Base-by-base conservation (phyloP, 176 grass and related monocot genomes). In the Aegilops sharonensis region DNA sequence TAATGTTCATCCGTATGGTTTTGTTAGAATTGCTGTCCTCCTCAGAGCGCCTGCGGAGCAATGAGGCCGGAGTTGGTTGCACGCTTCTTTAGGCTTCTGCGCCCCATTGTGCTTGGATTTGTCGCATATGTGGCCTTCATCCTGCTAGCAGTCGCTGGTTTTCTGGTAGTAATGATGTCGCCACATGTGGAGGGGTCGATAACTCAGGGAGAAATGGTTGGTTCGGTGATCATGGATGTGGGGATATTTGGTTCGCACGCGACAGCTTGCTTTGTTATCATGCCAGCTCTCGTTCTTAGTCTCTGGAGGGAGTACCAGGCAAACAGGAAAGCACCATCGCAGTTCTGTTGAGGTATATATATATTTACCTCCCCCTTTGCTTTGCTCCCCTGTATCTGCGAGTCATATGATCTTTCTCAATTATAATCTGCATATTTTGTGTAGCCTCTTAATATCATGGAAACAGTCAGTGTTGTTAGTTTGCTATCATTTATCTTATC, bases 81-180 rank as follows among this genome's bases (percentile, higher is more conserved):
- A 25, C 23, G 8, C 8, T 9, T 50, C 6, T 50, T 5, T 2
- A 50, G 1, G 40, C 47, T 1, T 29, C 4, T 9, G 5, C 13
- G 8, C 3, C 0, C 23, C 6, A 0, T 1, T 2, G 2, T 18
- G 32, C 6, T 60, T 59, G 64, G 13, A 2, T 0, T 30, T 1
- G 6, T 32, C 4, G 10, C 7, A 6, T 0, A 5, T 4, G 2
- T 31, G 15, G 7, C 24, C 3, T 79, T 79, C 11, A 0, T 6
- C 17, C 13, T n/a, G 65, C 76, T 79, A 35, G 3, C 17, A 27
- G 0, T 2, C 8, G 36, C 68, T 43, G 84, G 75, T 43, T 5
- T 2, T 61, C 24, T 71, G 75, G 17, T 79, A 3, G 18, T 32
- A 21, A 10, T 57, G 3, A 18, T 18, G 30, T 50, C 23, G 36